Conservation (phyloP, 495 filamentous ascomycete species). For the Aeminium ludgeri region DNA sequence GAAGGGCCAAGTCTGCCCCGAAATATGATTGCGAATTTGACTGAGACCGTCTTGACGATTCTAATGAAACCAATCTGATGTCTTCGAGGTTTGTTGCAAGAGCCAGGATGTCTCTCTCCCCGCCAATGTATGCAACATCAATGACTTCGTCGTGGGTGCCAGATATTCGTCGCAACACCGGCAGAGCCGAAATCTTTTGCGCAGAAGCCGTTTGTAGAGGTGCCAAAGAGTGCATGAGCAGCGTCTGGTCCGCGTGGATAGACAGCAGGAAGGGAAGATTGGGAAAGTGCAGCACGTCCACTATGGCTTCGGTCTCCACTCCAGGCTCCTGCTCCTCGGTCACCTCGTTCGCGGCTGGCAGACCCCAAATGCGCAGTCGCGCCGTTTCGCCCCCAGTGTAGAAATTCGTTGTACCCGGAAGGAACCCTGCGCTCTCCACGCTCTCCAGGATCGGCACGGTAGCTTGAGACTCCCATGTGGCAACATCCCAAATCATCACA, state of each 20-base stretch:
- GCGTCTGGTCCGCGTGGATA: constrained; percentile 74
- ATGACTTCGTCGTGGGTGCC: constrained; percentile 97
- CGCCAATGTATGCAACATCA: constrained; percentile 70
- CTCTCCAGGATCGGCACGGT: constrained; percentile 74
- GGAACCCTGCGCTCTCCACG: constrained; percentile 68
- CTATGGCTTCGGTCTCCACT: constrained; percentile 59
- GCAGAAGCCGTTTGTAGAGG: constrained; percentile 19
- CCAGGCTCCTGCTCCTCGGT: constrained; percentile 50
- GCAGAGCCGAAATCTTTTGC: constrained; percentile 31
- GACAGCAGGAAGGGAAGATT: constrained; percentile 53
- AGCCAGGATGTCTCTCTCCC: constrained; percentile 63
- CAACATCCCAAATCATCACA: constrained; percentile 74
- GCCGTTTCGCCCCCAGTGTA: constrained; percentile 81
- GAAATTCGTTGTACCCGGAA: constrained; percentile 48
- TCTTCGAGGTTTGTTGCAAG: constrained; percentile 92
- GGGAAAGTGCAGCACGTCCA: constrained; percentile 48
- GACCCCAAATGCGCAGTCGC: constrained; percentile 65
- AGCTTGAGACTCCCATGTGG: constrained; percentile 64
- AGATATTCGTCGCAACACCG: constrained; percentile 56
- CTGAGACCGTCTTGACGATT: constrained; percentile 6
- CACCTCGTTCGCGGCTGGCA: constrained; percentile 56
- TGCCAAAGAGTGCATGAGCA: constrained; percentile 49
- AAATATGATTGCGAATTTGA: constrained; percentile 39
- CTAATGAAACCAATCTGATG: constrained; percentile 63
- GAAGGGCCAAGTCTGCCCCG: constrained; percentile 67